These are phyloP conservation scores for Rhizophora mangle DNA, from an alignment of 345 rosid genomes.

Conservation along the genomic window DNA sequence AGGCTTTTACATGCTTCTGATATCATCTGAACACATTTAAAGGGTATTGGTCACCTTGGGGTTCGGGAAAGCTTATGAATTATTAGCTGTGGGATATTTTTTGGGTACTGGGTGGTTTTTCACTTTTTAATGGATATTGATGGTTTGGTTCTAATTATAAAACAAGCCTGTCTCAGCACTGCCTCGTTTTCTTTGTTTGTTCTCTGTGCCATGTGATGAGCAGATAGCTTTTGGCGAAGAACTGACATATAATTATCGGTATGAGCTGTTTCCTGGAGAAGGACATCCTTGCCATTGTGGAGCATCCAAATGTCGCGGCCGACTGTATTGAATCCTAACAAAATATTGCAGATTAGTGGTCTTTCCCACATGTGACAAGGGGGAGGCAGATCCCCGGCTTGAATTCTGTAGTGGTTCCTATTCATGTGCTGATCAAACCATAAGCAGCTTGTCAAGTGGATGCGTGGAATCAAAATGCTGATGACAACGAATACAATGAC, in stretches of 20 bases:
- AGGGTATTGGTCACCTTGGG: neutral
- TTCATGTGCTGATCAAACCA: neutral
- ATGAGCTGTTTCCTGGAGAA: conserved; percentile 47
- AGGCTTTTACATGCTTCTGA: conserved; percentile 3
- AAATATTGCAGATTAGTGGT: too few species aligned
- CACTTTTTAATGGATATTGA: neutral
- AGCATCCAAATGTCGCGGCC: conserved; percentile 63
- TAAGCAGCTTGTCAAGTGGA: neutral
- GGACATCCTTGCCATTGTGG: conserved; percentile 72
- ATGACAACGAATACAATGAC: neutral
- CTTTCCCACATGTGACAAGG: neutral
- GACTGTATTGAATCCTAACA: conserved; percentile 36
- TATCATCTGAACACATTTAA: conserved; percentile 1
- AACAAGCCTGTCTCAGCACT: neutral
- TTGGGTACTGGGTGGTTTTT: neutral
- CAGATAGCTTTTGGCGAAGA: conserved; percentile 95
- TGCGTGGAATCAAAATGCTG: neutral
- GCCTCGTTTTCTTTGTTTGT: conserved; percentile 5
- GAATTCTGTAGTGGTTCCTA: neutral
- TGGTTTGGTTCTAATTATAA: neutral
- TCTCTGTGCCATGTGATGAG: conserved; percentile 14
- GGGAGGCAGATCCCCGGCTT: neutral
- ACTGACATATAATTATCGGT: conserved; percentile 60
- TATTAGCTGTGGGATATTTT: neutral
- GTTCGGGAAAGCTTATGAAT: neutral